Percentiles rank a stretch among this genome's conserved stretches.
Conservation (phyloP, 176 grass and related monocot genomes). For the Musa troglodytarum region DNA sequence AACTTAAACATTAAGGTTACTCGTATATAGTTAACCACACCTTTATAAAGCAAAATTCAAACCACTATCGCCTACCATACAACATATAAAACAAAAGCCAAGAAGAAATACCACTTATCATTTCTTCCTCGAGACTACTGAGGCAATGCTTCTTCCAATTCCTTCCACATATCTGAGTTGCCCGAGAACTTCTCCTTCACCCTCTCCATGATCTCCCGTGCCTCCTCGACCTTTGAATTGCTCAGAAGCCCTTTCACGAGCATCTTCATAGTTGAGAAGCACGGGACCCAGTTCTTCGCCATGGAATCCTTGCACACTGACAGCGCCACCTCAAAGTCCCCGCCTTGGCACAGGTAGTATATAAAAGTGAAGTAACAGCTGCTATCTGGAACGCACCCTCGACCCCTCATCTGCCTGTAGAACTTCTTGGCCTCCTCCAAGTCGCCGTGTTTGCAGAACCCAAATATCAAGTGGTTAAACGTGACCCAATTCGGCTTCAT, state of each 20-base stretch:
- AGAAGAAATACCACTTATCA: not conserved
- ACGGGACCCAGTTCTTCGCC: conserved; percentile 50
- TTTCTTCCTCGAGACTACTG: conserved; percentile 23
- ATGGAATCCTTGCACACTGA: conserved; percentile 42
- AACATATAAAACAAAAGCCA: not conserved
- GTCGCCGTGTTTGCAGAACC: conserved; percentile 59
- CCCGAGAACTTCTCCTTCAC: conserved; percentile 79
- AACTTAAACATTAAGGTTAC: not conserved
- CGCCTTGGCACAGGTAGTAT: conserved; percentile 49
- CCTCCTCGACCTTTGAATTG: conserved; percentile 55
- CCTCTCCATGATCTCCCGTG: conserved; percentile 59
- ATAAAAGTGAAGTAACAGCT: conserved; percentile 43
- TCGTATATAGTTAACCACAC: not conserved
- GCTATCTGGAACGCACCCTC: conserved; percentile 30
- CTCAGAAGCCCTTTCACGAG: conserved; percentile 70
- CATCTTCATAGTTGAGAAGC: conserved; percentile 86
- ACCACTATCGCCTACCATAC: not conserved
- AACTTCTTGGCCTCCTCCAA: conserved; percentile 67
- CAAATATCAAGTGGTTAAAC: conserved; percentile 62
- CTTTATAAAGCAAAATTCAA: not conserved
- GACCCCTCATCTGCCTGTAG: conserved; percentile 59
- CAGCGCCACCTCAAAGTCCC: conserved; percentile 58
- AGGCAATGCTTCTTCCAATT: conserved; percentile 64
- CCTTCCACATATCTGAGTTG: conserved; percentile 57
- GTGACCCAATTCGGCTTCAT: conserved; percentile 61